Base-by-base conservation (phyloP, 192 early-diverging fungal genomes). In the Dispira simplex region DNA sequence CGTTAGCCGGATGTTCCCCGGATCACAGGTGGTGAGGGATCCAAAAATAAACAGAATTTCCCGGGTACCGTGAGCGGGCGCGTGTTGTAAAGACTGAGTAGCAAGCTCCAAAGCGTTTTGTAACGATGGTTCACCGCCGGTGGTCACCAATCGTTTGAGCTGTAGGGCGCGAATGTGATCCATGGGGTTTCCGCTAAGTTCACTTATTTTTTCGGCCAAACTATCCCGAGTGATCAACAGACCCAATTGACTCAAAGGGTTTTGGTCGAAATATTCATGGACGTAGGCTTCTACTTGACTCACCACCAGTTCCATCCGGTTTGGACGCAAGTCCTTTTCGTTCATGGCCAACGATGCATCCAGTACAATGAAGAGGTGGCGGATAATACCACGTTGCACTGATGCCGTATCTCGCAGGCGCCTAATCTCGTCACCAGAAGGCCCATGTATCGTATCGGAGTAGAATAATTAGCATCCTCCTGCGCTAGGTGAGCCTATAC, bases 221-320 rank as follows among this genome's bases (percentile, higher is more conserved):
- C 89, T 90, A 69, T 97, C 90, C 54, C 85, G 79, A 6, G 88
- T 95, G 2, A 83, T 78, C 13, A 97, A 79, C 3, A 98, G 69
- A 13, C 89, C 84, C 27, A 97, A 75, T 72, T 90, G 90, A 11
- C 87, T 86, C 25, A 98, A 85, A 0, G 95, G 94, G 68, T 98
- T 98, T 68, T 95, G 92, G 75, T 95, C 91, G 68, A 95, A 91
- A 67, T 83, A 98, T 68, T 97, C 94, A n/a, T 67, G 65, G 3
- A 95, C 72, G 66, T 91, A 98, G 46, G 79, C 73, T 55, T 84
- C 84, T 4, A 81, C 70, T 48, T 84, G 75, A 0, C 59, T 73
- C 13, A 94, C 69, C 0, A 84, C 82, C 44, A 85, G 80, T 20
- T 93, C 89, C 23, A 91, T 70, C 39, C 93, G 78, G 44, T 85